Evolutionary conservation across 139 green algal genomes (phyloP).

Genomic region (Coccomyxa sp.): DNA sequence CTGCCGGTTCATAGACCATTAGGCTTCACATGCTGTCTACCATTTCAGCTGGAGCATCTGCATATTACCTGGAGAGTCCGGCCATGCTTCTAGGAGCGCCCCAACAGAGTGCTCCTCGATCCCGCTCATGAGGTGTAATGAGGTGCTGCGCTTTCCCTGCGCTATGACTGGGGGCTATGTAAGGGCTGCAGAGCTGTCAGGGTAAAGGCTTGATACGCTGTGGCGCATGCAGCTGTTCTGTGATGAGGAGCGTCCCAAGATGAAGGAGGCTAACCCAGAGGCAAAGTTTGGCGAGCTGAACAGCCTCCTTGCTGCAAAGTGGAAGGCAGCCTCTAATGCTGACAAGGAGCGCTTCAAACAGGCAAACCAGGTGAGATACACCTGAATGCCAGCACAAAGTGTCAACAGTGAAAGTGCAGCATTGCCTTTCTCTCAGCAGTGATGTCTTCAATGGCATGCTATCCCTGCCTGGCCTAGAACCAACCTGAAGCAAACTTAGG

Average conservation of each 20-base stretch:
- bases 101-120: no score
- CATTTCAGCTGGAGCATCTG: no score
- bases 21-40: no score
- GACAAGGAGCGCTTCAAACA: conserved; percentile 18
- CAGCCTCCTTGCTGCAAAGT: conserved; percentile 17
- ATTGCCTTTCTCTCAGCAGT: not conserved
- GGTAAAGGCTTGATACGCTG: not conserved
- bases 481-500: not conserved
- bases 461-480: not conserved
- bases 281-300: conserved; percentile 11
- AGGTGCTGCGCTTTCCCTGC: no score
- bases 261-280: conserved; percentile 20
- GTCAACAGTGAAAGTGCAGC: not conserved
- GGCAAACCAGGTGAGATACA: conserved; percentile 10
- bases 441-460: not conserved
- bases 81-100: no score
- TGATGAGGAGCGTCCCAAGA: conserved; percentile 16
- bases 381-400: not conserved
- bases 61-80: no score
- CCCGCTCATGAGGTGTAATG: no score
- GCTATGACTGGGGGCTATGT: no score
- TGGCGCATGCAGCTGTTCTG: conserved; percentile 29
- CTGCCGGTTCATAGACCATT: no score
- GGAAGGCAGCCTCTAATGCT: conserved; percentile 15
- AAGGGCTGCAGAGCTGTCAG: not conserved